These are phyloP conservation scores for Grigorovia transvaalensis DNA, from an alignment of 805 yeast genomes.

Conservation along the genomic window DNA sequence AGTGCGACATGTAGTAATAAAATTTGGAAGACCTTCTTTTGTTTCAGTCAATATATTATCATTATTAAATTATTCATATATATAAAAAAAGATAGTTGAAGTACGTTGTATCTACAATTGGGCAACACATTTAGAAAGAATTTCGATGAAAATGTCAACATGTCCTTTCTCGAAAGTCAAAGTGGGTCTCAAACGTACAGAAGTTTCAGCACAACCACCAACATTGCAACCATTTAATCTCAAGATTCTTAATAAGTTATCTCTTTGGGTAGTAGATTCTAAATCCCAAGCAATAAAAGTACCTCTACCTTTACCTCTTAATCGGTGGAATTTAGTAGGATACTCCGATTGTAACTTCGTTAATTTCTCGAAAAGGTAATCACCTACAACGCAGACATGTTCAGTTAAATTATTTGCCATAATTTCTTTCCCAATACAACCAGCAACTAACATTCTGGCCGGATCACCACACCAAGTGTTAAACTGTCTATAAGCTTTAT, in stretches of 20 bases:
- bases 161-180: constrained; percentile 52
- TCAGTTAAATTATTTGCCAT: constrained; percentile 38
- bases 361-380: constrained; percentile 39
- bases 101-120: constrained; percentile 7
- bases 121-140: constrained; percentile 29
- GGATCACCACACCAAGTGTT: constrained; percentile 78
- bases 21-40: no score
- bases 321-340: constrained; percentile 35
- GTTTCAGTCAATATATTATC: no score
- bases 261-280: constrained; percentile 35
- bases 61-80: background rate
- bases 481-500: constrained; percentile 56
- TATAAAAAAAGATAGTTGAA: background rate
- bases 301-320: constrained; percentile 56
- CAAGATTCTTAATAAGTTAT: constrained; percentile 35
- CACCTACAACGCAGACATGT: constrained; percentile 43
- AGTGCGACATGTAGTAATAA: background rate
- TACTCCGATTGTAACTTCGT: constrained; percentile 28
- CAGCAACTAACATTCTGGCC: constrained; percentile 54
- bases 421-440: constrained; percentile 48
- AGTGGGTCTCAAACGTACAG: constrained; percentile 57
- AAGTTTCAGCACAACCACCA: constrained; percentile 55
- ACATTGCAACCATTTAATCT: constrained; percentile 49
- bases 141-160: constrained; percentile 44
- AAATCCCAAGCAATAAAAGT: constrained; percentile 60